Evolutionary conservation across 2,329 filamentous ascomycete genomes (phyloP).

Genomic region (Phaeosphaeriaceae sp.): DNA sequence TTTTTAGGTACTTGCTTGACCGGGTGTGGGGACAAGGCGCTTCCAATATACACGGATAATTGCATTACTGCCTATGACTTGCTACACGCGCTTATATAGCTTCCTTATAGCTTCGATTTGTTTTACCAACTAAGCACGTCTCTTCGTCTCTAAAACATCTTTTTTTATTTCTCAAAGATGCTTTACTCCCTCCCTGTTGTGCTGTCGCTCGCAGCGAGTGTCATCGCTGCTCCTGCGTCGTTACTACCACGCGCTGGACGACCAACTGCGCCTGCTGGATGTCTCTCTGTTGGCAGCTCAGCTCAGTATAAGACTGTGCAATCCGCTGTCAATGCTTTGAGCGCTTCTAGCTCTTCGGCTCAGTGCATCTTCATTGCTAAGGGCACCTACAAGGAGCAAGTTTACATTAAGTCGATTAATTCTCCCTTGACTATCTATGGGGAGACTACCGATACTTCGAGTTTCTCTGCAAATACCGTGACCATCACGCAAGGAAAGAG

Average conservation of each 20-base stretch:
- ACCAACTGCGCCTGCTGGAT: constrained; percentile 57
- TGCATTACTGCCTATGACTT: constrained; percentile 4
- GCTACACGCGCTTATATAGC: constrained; percentile 5
- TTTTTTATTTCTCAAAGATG: constrained; percentile 17
- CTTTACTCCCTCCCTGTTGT: constrained; percentile 23
- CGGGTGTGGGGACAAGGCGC: background rate
- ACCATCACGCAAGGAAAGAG: constrained; percentile 58
- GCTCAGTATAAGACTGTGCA: constrained; percentile 59
- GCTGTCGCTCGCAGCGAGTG: constrained; percentile 26
- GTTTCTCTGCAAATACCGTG: constrained; percentile 64
- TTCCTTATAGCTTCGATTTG: background rate
- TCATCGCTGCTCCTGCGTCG: constrained; percentile 27
- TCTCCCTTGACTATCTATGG: constrained; percentile 64
- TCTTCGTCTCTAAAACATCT: background rate
- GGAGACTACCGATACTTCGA: constrained; percentile 59
- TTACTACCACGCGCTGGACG: constrained; percentile 39
- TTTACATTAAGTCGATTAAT: constrained; percentile 57
- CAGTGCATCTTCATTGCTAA: constrained; percentile 69
- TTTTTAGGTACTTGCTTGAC: background rate
- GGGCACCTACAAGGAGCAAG: constrained; percentile 68
- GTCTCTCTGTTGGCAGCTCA: constrained; percentile 56
- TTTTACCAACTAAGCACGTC: background rate
- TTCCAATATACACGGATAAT: constrained; percentile 15
- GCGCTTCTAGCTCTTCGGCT: constrained; percentile 55
- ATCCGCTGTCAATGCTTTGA: constrained; percentile 64